Conservation (phyloP, 805 yeast genomes). For the Wickerhamia fluorescens region DNA sequence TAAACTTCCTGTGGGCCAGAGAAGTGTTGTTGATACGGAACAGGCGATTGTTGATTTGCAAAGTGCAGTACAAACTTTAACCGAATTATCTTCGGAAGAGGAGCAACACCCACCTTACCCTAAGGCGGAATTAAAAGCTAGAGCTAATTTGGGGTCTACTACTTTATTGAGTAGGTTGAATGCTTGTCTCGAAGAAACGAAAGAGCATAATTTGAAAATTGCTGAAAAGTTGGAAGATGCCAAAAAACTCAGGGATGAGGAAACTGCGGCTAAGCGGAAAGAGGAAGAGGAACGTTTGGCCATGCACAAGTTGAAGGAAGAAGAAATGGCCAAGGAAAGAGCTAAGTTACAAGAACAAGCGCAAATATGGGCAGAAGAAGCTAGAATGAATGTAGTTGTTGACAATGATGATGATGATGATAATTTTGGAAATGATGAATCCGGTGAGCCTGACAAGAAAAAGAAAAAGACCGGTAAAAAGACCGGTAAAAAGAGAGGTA, state of each 20-base stretch:
- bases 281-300: conserved; percentile 36
- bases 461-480: conserved; percentile 10
- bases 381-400: conserved; percentile 28
- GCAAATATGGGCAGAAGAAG: conserved; percentile 44
- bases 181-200: conserved; percentile 65
- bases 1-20: conserved; percentile 48
- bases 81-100: conserved; percentile 46
- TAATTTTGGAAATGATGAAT: conserved; percentile 4
- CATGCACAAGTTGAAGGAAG: conserved; percentile 40
- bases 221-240: conserved; percentile 68
- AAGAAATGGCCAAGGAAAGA: conserved; percentile 38
- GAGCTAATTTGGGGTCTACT: conserved; percentile 79
- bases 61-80: conserved; percentile 54
- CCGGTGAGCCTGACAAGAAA: conserved; percentile 15
- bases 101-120: conserved; percentile 68
- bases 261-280: conserved; percentile 29
- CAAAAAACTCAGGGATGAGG: conserved; percentile 54
- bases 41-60: conserved; percentile 49
- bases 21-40: conserved; percentile 58
- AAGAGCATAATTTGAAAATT: conserved; percentile 51
- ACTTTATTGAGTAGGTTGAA: conserved; percentile 69
- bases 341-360: conserved; percentile 46
- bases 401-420: conserved; percentile 18
- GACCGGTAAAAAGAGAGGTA: conserved; percentile 14
- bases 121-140: conserved; percentile 68